Conservation (phyloP, 306 rosid genomes). For the Gleditsia sinensis region DNA sequence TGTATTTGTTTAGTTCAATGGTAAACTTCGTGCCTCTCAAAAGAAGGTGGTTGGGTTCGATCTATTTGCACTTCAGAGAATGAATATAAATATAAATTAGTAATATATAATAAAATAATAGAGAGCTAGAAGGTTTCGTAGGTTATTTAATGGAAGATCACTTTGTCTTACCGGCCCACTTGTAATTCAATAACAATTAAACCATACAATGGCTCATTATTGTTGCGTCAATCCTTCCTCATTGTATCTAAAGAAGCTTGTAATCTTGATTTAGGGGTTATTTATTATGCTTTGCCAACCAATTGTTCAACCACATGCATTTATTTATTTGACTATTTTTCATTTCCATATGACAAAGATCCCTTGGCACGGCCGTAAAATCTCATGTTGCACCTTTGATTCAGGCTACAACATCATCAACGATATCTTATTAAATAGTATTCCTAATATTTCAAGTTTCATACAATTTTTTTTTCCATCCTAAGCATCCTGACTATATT, state of each 20-base stretch:
- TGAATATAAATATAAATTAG: neutral
- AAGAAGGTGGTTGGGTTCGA: too few relatives aligned
- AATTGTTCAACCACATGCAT: neutral
- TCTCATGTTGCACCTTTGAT: constrained; percentile 8
- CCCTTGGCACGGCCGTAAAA: constrained; percentile 1
- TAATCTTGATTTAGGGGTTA: too few relatives aligned
- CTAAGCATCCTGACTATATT: too few relatives aligned
- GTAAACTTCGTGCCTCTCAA: too few relatives aligned
- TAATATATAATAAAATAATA: neutral
- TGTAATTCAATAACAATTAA: neutral
- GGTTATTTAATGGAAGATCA: constrained; percentile 18
- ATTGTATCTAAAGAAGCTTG: too few relatives aligned
- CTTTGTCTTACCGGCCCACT: constrained; percentile 15
- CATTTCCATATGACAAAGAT: neutral
- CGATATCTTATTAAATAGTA: neutral
- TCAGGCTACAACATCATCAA: neutral
- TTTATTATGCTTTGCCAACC: constrained; percentile 24
- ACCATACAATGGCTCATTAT: neutral
- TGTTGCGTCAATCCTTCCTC: too few relatives aligned
- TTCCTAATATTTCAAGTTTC: neutral
- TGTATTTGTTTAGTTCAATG: too few relatives aligned
- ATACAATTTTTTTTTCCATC: constrained; percentile 24
- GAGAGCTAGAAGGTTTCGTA: neutral
- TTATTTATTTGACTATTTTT: neutral
- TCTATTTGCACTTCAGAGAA: too few relatives aligned